These are phyloP conservation scores for Pseudopithomyces chartarum DNA, from an alignment of 2,329 filamentous ascomycete genomes.

Conservation along the genomic window DNA sequence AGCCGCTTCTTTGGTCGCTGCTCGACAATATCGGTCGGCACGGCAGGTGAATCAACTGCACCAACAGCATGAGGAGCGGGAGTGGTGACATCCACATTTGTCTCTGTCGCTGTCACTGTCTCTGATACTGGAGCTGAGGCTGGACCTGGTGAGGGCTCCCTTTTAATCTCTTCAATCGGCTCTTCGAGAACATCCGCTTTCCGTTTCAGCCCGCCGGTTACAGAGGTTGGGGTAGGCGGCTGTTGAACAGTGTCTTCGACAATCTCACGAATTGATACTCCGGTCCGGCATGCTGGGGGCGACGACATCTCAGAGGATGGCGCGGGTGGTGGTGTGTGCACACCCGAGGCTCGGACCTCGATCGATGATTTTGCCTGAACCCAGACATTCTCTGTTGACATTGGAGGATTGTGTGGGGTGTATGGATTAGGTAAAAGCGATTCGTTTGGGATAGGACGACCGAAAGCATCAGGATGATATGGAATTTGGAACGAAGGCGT, in stretches of 20 bases:
- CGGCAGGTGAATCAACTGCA: not conserved
- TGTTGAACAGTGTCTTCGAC: constrained; percentile 31
- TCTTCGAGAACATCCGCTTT: constrained; percentile 35
- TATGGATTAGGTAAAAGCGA: not conserved
- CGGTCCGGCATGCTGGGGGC: constrained; percentile 25
- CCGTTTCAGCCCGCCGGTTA: constrained; percentile 33
- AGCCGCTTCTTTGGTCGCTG: constrained; percentile 8
- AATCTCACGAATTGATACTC: constrained; percentile 39
- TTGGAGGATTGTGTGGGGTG: not conserved
- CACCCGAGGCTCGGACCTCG: constrained; percentile 11
- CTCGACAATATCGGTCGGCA: not conserved
- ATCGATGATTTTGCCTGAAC: not conserved
- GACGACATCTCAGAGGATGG: constrained; percentile 14
- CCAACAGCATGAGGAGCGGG: not conserved
- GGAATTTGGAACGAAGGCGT: not conserved
- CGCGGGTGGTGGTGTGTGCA: constrained; percentile 27
- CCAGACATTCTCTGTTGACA: constrained; percentile 11
- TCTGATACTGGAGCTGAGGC: too few species aligned
- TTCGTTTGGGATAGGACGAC: not conserved
- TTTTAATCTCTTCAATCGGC: constrained; percentile 4
- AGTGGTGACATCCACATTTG: too few species aligned
- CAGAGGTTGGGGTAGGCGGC: constrained; percentile 35
- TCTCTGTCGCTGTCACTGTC: not conserved
- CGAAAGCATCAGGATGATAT: not conserved
- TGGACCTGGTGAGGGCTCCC: not conserved